phyloP scores from a whole-genome alignment of 2,329 filamentous ascomycete genomes.

The Penicillium sp. region DNA sequence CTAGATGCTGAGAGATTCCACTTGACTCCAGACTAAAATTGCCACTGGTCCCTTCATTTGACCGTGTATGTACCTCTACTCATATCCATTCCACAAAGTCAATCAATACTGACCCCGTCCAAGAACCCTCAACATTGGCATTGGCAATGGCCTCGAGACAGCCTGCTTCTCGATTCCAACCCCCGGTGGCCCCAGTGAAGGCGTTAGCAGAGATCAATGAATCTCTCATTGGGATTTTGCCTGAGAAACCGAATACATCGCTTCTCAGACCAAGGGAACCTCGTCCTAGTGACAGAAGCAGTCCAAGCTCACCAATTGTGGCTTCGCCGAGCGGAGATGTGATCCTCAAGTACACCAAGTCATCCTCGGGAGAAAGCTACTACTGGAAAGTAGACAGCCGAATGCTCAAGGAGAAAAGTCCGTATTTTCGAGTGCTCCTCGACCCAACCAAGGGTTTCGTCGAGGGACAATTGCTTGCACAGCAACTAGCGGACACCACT shows the following conservation, averaged over 20 bases:
- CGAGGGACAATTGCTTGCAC: conserved; percentile 40
- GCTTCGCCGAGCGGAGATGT: conserved; percentile 38
- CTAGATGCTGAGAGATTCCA: background rate
- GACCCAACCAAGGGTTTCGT: conserved; percentile 44
- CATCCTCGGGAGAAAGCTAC: conserved; percentile 11
- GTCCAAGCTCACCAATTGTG: conserved; percentile 13
- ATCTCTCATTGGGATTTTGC: background rate
- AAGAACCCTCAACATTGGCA: background rate
- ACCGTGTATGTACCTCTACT: background rate
- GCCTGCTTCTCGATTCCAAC: background rate
- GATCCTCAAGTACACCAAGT: conserved; percentile 35
- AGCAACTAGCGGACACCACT: conserved; percentile 25
- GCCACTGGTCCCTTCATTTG: background rate
- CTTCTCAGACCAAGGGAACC: conserved; percentile 1
- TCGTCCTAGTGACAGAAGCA: background rate
- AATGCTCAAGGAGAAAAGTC: conserved; percentile 35
- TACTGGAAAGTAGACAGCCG: conserved; percentile 39
- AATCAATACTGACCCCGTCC: background rate
- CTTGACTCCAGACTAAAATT: background rate
- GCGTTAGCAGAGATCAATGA: background rate
- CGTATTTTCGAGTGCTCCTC: conserved; percentile 44
- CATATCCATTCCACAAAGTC: background rate
- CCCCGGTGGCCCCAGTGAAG: background rate
- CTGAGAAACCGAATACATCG: background rate
- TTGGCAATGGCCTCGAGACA: background rate